Evolutionary conservation across 2,329 filamentous ascomycete species (phyloP).

Genomic region (Metarhizium guizhouense): DNA sequence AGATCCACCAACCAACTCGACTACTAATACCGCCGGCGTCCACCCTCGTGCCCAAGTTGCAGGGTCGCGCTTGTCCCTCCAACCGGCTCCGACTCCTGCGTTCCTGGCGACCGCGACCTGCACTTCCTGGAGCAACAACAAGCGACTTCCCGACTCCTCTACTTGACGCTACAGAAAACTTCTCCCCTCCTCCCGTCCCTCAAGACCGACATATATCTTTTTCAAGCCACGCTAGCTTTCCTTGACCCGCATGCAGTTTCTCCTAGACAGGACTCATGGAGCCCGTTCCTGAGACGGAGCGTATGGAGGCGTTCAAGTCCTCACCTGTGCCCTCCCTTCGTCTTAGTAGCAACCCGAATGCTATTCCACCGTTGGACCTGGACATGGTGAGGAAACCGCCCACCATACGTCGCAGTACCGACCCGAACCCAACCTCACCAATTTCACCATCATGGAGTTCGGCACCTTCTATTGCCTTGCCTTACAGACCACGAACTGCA

Average conservation of each 20-base stretch:
- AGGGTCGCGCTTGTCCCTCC: background rate
- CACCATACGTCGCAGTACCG: constrained; percentile 48
- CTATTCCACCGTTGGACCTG: constrained; percentile 30
- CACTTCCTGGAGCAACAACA: background rate
- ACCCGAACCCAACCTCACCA: constrained; percentile 45
- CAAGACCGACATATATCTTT: background rate
- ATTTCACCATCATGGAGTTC: constrained; percentile 38
- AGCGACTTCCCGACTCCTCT: background rate
- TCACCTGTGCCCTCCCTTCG: constrained; percentile 47
- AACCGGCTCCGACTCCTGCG: background rate
- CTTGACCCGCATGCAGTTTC: constrained; percentile 1
- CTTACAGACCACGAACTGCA: constrained; percentile 53
- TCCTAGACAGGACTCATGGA: constrained; percentile 38
- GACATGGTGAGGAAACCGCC: constrained; percentile 41
- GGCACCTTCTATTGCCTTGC: constrained; percentile 32
- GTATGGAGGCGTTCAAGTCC: constrained; percentile 56
- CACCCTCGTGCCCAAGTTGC: background rate
- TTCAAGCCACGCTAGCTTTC: background rate
- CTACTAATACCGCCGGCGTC: background rate
- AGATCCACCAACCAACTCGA: background rate
- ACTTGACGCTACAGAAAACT: background rate
- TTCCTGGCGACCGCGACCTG: background rate
- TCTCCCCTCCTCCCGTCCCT: background rate
- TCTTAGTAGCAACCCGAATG: constrained; percentile 27
- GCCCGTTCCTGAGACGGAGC: constrained; percentile 58